phyloP scores from a whole-genome alignment of 495 filamentous ascomycete genomes.

The Durotheca rogersii region DNA sequence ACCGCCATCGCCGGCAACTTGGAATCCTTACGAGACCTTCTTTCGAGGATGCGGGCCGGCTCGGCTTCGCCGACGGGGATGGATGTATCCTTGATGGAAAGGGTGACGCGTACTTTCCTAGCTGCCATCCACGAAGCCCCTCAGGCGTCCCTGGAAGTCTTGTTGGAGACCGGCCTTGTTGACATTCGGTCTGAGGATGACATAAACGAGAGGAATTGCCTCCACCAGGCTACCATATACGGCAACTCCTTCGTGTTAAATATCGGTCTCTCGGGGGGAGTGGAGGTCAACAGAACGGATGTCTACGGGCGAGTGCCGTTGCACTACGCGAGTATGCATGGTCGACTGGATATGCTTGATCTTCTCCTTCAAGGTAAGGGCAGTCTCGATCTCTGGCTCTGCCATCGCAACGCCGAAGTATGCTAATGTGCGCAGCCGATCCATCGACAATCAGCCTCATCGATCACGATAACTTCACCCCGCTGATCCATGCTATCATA shows the following conservation, averaged over 20 bases:
- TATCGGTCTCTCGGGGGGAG: constrained; percentile 65
- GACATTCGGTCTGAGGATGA: constrained; percentile 89
- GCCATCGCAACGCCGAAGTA: constrained; percentile 13
- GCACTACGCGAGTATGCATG: constrained; percentile 96
- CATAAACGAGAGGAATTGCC: constrained; percentile 93
- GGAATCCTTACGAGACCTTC: constrained; percentile 51
- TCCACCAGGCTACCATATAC: constrained; percentile 93
- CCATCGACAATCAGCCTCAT: constrained; percentile 72
- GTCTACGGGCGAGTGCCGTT: constrained; percentile 92
- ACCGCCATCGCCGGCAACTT: constrained; percentile 77
- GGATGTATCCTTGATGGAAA: constrained; percentile 57
- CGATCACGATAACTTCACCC: constrained; percentile 97
- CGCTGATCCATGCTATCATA: constrained; percentile 91
- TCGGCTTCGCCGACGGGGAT: constrained; percentile 40
- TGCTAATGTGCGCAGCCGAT: constrained; percentile 37
- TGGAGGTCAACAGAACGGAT: constrained; percentile 78
- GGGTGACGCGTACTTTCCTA: constrained; percentile 84
- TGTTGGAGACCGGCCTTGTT: constrained; percentile 78
- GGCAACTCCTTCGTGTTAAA: constrained; percentile 74
- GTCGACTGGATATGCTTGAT: constrained; percentile 79
- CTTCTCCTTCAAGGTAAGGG: constrained; percentile 60
- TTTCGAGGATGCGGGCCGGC: constrained; percentile 50
- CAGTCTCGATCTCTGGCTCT: neutral
- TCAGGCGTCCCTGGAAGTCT: constrained; percentile 67
- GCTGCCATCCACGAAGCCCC: constrained; percentile 84